Evolutionary conservation across 1,284 basidiomycete genomes (phyloP).

Genomic region (Microbotryum silenes-acaulis): DNA sequence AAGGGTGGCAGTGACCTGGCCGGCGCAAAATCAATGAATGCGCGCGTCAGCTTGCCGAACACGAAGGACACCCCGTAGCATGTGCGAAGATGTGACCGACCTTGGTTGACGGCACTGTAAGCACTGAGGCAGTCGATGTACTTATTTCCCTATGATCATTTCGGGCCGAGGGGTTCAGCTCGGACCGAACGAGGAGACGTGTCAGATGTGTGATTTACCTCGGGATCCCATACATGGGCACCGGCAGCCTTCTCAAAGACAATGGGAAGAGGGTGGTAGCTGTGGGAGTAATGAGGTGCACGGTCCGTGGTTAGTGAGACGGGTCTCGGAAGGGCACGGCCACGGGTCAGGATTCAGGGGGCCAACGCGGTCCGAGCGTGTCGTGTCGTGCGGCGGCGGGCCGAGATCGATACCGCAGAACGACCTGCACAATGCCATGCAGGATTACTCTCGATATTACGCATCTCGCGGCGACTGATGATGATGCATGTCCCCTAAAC

Average conservation of each 20-base stretch:
- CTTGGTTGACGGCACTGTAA: constrained; percentile 87
- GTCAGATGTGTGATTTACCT: constrained; percentile 10
- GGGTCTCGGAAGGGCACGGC: neutral
- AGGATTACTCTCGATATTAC: too few species aligned
- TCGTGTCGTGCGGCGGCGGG: neutral
- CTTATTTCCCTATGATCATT: constrained; percentile 32
- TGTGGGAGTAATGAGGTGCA: constrained; percentile 44
- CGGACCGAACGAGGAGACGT: neutral
- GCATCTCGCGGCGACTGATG: neutral
- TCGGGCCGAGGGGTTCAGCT: constrained; percentile 1
- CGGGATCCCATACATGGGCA: constrained; percentile 45
- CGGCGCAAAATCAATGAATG: constrained; percentile 7
- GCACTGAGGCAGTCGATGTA: constrained; percentile 76
- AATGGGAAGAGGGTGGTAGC: constrained; percentile 91
- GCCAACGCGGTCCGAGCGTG: neutral
- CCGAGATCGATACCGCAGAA: neutral
- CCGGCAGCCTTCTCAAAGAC: constrained; percentile 87
- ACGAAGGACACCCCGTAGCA: neutral
- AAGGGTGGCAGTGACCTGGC: constrained; percentile 90
- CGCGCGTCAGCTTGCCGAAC: constrained; percentile 4
- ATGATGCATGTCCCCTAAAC: neutral
- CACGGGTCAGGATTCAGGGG: neutral
- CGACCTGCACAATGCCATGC: neutral
- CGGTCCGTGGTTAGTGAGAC: constrained; percentile 37
- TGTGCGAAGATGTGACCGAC: constrained; percentile 38